phyloP scores from a whole-genome alignment of 108 stramenopile genomes.

The Cyclostephanos tholiformis region DNA sequence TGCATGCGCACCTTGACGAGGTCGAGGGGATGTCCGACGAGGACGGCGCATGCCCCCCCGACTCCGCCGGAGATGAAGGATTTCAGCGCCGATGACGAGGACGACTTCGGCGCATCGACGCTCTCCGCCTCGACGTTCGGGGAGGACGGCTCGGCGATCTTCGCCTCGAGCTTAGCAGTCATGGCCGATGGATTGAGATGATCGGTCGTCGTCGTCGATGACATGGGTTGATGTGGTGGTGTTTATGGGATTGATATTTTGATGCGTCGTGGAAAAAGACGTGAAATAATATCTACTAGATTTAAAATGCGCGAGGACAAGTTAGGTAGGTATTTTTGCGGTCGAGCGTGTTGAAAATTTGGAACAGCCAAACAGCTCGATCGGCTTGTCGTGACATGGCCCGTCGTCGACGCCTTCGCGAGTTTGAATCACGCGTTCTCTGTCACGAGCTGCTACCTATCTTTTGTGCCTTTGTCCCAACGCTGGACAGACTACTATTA shows the following conservation, averaged over 20 bases:
- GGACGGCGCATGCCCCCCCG: slow-evolving; percentile 73
- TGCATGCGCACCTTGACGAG: slow-evolving; percentile 82
- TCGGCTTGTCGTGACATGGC: background rate
- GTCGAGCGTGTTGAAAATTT: too few relatives aligned
- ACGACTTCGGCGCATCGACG: background rate
- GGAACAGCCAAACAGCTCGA: background rate
- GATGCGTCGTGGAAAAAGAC: too few relatives aligned
- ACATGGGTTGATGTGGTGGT: slow-evolving; percentile 1
- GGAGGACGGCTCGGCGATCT: slow-evolving; percentile 1
- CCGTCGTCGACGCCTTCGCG: too few relatives aligned
- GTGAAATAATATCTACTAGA: too few relatives aligned
- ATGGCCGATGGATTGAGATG: slow-evolving; percentile 22
- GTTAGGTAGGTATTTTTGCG: too few relatives aligned
- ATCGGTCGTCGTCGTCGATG: slow-evolving; percentile 32
- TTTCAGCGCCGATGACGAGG: slow-evolving; percentile 42
- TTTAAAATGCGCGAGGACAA: too few relatives aligned
- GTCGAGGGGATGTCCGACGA: slow-evolving; percentile 79
- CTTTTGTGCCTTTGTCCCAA: too few relatives aligned
- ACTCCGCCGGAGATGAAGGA: slow-evolving; percentile 83
- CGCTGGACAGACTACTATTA: too few relatives aligned
- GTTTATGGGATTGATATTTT: slow-evolving; percentile 1
- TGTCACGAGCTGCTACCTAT: too few relatives aligned
- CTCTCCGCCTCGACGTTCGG: slow-evolving; percentile 13
- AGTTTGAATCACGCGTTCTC: too few relatives aligned
- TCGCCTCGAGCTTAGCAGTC: slow-evolving; percentile 22